Percentiles rank a stretch among this genome's conserved stretches.
Evolutionary conservation across 306 rosid species (phyloP).

Genomic region (Betula pendula): DNA sequence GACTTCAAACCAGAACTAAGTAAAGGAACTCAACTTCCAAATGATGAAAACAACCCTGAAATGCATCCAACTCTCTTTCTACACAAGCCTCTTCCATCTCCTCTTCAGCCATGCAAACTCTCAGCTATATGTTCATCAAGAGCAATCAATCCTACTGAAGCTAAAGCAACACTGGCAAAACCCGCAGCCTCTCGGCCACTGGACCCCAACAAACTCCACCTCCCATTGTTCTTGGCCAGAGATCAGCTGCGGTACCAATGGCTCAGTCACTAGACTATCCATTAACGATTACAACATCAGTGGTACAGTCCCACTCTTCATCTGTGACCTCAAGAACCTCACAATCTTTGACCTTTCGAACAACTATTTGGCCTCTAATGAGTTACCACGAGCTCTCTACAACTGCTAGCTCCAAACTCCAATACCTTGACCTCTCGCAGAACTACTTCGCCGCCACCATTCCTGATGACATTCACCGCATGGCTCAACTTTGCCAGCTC

Average conservation of each 20-base stretch:
- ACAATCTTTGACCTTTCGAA: constrained; percentile 33
- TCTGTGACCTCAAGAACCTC: constrained; percentile 69
- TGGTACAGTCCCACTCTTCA: constrained; percentile 53
- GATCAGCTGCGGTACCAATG: constrained; percentile 40
- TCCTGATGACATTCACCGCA: constrained; percentile 44
- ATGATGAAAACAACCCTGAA: constrained; percentile 28
- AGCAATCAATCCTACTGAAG: constrained; percentile 44
- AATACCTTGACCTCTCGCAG: constrained; percentile 39
- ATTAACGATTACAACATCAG: constrained; percentile 4
- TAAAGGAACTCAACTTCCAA: constrained; percentile 2
- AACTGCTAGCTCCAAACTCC: background rate
- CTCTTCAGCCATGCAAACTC: constrained; percentile 31
- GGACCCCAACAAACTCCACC: constrained; percentile 48
- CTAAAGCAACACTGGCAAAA: constrained; percentile 43
- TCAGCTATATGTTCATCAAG: constrained; percentile 45
- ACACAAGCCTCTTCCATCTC: constrained; percentile 28
- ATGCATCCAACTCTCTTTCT: constrained; percentile 10
- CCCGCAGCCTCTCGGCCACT: constrained; percentile 42
- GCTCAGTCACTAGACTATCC: constrained; percentile 42
- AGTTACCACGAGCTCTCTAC: too few species aligned
- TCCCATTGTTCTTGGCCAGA: constrained; percentile 64
- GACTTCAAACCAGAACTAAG: constrained; percentile 6
- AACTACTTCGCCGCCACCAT: constrained; percentile 52
- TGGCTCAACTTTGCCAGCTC: constrained; percentile 43
- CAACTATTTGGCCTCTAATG: constrained; percentile 3